These are phyloP conservation scores for Excoecaria cochinchinensis DNA, from an alignment of 345 rosid species.

Conservation along the genomic window DNA sequence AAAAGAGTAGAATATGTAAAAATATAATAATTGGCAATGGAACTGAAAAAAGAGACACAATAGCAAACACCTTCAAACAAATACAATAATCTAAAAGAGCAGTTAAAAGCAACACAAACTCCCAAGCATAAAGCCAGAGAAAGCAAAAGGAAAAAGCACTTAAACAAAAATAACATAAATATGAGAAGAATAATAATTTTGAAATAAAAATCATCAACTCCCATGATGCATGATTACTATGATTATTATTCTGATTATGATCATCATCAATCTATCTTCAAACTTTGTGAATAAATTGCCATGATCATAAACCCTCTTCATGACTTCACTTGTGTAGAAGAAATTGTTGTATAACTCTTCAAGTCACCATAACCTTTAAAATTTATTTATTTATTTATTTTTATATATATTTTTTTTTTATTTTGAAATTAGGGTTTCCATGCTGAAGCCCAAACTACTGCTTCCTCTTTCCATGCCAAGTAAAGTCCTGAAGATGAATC, in stretches of 20 bases:
- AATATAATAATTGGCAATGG: slow-evolving; percentile 3
- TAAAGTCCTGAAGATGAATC: slow-evolving; percentile 42
- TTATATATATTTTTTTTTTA: too few relatives aligned
- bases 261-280: slow-evolving; percentile 7
- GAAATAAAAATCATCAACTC: background rate
- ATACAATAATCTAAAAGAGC: slow-evolving; percentile 36
- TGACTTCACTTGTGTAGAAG: background rate
- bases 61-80: slow-evolving; percentile 61
- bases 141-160: background rate
- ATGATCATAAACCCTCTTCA: background rate
- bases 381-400: too few relatives aligned
- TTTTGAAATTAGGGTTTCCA: slow-evolving; percentile 75
- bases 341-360: background rate
- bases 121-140: slow-evolving; percentile 44
- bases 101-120: slow-evolving; percentile 44
- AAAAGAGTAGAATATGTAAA: slow-evolving; percentile 19
- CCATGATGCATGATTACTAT: background rate
- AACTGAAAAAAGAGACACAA: slow-evolving; percentile 34
- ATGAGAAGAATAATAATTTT: background rate
- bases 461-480: slow-evolving; percentile 71
- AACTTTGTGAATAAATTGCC: slow-evolving; percentile 12
- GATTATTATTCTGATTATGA: background rate
- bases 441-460: slow-evolving; percentile 70
- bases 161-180: slow-evolving; percentile 18
- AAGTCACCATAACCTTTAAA: background rate